Conservation (phyloP, 2,329 filamentous ascomycete species). For the Cladophialophora psammophila region DNA sequence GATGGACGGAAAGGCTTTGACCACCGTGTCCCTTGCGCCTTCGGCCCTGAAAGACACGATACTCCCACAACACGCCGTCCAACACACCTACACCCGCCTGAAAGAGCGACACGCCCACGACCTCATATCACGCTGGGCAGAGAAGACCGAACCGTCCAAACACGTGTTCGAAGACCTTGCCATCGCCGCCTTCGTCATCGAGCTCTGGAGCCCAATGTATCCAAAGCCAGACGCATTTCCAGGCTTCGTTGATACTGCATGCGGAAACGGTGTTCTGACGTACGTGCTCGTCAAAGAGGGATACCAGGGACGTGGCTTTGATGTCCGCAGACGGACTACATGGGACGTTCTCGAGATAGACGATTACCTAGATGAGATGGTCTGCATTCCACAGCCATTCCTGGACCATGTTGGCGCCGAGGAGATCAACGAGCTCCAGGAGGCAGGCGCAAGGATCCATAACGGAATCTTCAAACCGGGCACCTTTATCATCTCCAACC, state of each 20-base stretch:
- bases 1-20: constrained; percentile 76
- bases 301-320: constrained; percentile 87
- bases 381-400: constrained; percentile 66
- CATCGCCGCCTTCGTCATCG: constrained; percentile 90
- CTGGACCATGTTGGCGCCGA: constrained; percentile 38
- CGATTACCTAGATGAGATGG: constrained; percentile 60
- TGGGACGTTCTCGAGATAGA: constrained; percentile 73
- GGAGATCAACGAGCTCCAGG: not conserved
- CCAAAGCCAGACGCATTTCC: constrained; percentile 64
- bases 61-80: constrained; percentile 76
- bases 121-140: constrained; percentile 79
- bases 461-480: constrained; percentile 72
- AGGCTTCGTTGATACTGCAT: constrained; percentile 94
- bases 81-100: constrained; percentile 80
- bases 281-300: constrained; percentile 82
- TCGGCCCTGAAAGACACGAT: constrained; percentile 83
- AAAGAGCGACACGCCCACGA: constrained; percentile 78
- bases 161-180: constrained; percentile 94
- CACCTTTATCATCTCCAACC: constrained; percentile 95
- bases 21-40: constrained; percentile 73
- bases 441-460: not conserved
- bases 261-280: constrained; percentile 90
- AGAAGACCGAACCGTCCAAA: constrained; percentile 85
- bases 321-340: constrained; percentile 83
- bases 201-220: constrained; percentile 91